A percentile compares a stretch with the other conserved stretches of the same genome.
Conservation (phyloP, 2,329 filamentous ascomycete species). For the Apiospora koreana region DNA sequence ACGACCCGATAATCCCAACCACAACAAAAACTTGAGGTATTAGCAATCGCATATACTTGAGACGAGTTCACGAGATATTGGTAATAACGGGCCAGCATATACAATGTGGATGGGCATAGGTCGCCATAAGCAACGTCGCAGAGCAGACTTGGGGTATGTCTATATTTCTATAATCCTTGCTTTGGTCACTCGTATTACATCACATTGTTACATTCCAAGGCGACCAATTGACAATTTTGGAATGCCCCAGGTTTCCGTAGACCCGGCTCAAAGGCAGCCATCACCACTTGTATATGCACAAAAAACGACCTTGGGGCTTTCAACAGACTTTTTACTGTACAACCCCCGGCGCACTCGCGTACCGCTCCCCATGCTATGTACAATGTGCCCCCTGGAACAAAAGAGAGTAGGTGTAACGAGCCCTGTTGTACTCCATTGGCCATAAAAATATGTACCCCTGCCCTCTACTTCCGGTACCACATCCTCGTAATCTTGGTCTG, state of each 20-base stretch:
- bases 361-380: conserved; percentile 11
- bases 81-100: neutral
- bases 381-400: conserved; percentile 11
- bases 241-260: neutral
- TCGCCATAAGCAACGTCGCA: neutral
- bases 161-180: neutral
- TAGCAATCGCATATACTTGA: neutral
- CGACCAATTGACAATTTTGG: neutral
- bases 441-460: neutral
- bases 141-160: neutral
- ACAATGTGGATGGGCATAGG: neutral
- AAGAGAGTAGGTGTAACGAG: neutral
- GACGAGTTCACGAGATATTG: neutral
- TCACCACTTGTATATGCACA: neutral
- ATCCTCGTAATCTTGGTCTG: conserved; percentile 55
- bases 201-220: neutral
- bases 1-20: too few species aligned
- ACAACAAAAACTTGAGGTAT: neutral
- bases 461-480: conserved; percentile 58
- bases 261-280: neutral
- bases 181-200: neutral
- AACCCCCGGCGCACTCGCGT: neutral
- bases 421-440: neutral
- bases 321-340: conserved; percentile 9
- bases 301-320: neutral